Base-by-base conservation (phyloP, 305 asterid species). In the Solanum hybrid region DNA sequence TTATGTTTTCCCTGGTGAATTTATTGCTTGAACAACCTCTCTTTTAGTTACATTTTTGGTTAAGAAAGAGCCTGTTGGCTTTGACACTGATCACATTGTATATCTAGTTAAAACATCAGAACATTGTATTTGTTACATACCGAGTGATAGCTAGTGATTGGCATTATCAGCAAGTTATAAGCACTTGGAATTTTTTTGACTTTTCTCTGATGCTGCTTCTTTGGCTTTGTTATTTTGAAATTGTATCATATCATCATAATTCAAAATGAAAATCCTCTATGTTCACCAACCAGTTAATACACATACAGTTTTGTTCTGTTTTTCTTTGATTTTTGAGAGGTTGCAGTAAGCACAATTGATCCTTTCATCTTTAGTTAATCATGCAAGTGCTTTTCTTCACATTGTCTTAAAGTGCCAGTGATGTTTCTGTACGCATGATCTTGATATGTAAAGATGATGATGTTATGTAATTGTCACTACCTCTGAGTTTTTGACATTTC, bases 391-490 rank as follows among this genome's bases (percentile, higher is more conserved):
- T 15, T 26, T 26, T 27, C n/a, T 39, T 4, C 14, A 2, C 22
- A 70, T 27, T 41, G 37, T 27, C 17, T 45, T 27, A 45, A 9
- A 88, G 89, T 93, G 95, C 94, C 94, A 2, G 41, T 91, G 96
- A 93, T 90, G 96, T 70, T 15, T 79, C 17, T 90, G 90, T 91
- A 92, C 81, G 89, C 92, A 92, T 90, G 92, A 92, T 89, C 96
- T 90, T 96, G 94, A 85, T 77, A 79, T 13, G 12, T 32, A 12
- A 87, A 92, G 95, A 89, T 93, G 96, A 93, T 93, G 95, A 93
- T 91, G n/a, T 32, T 33, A 61, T 29, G 5, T 38, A 20, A 89
- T 95, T 95, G 96, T 95, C 96, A 94, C 95, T 94, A 93, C 96
- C 95, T 92, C 97, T 95, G 95, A 95, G 95, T 7, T 38, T 81